Base-by-base conservation (phyloP, 805 yeast genomes). In the Jamesozyma lodderae region DNA sequence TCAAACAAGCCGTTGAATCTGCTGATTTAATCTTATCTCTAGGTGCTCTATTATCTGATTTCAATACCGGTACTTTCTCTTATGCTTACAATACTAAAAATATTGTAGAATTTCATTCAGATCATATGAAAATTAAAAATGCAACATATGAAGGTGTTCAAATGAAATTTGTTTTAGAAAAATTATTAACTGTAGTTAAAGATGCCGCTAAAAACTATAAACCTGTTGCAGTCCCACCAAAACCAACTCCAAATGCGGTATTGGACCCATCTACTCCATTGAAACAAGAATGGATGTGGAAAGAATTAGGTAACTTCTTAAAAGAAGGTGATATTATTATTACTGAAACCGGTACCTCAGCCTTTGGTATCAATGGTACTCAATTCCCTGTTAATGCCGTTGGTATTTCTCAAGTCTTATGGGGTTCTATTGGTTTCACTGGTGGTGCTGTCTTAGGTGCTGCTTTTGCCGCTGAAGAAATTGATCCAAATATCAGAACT, bases 11-110 rank as follows among this genome's bases (percentile, higher is more conserved):
- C 15, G 84, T 79, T 31, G 86, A 80, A 57, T 52, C 67, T 22
- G 66, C 85, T n/a, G 92, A 81, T 60, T 67, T 81, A 56, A 68
- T 81, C 27, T 57, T 82, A 36, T 77, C 86, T 11, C 67, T 81
- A 40, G 92, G 92, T 57, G 83, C 84, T 22, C 64, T 81, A 55
- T 64, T 81, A 47, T 80, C 87, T 20, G 92, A 82, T 62, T 81
- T 79, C 72, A 82, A 81, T 67, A 81, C 90, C 27, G 90, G 90
- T 51, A 77, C 88, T 2, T 78, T 78, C 64, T 73, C 81, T 10
- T 78, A 78, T 60, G 68, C 75, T 26, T 76, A 76, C 63, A 70
- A 72, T 52, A 78, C 84, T 41, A 73, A 69, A 53, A 77, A 78
- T 58, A 70, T 78, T 45, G 70, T 78, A 44, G 84, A 78, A 64